Evolutionary conservation across 345 rosid species (phyloP).

Genomic region (Alliaria petiolata): DNA sequence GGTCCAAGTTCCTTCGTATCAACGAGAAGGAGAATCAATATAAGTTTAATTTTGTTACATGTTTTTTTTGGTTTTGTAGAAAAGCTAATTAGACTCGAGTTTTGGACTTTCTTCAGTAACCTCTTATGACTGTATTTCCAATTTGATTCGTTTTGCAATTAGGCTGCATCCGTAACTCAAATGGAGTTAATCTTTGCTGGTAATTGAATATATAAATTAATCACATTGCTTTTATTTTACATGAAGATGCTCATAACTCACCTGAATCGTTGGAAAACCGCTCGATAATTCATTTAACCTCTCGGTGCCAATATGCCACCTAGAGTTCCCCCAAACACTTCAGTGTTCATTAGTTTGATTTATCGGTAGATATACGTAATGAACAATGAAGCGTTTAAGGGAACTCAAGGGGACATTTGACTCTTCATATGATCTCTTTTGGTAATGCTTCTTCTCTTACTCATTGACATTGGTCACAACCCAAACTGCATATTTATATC

Average conservation of each 20-base stretch:
- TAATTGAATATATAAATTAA: too few species aligned
- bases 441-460: constrained; percentile 3
- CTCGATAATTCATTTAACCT: neutral
- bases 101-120: too few species aligned
- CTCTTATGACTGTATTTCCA: too few species aligned
- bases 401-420: constrained; percentile 35
- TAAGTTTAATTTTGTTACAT: neutral
- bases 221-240: too few species aligned
- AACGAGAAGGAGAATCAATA: neutral
- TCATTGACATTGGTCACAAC: neutral
- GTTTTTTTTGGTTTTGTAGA: too few species aligned
- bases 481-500: constrained; percentile 10
- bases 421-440: neutral
- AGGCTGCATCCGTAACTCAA: too few species aligned
- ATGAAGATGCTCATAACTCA: too few species aligned
- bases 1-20: neutral
- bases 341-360: constrained; percentile 14
- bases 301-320: constrained; percentile 13
- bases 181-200: too few species aligned
- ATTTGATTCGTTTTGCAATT: too few species aligned
- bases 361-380: neutral
- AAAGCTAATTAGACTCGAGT: neutral
- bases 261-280: too few species aligned
- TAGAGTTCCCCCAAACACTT: constrained; percentile 38
- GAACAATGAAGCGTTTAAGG: constrained; percentile 29